Conservation (phyloP, 192 early-diverging fungal species). For the Diversispora epigaea region DNA sequence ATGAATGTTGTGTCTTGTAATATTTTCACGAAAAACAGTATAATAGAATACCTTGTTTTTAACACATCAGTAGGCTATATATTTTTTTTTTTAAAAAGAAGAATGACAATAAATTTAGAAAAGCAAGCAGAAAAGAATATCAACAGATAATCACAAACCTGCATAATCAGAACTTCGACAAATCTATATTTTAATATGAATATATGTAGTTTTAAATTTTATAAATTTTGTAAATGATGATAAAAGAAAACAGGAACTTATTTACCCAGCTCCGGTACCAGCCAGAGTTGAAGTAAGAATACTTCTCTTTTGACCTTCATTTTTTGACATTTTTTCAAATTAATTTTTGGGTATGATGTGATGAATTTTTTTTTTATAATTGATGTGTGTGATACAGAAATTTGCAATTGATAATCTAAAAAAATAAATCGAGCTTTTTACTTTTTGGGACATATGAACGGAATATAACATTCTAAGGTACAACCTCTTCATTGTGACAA, state of each 20-base stretch:
- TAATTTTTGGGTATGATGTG: neutral
- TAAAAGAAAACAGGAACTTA: too few species aligned
- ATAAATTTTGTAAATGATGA: neutral
- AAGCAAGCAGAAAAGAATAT: neutral
- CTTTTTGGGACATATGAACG: too few species aligned
- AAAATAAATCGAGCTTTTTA: too few species aligned
- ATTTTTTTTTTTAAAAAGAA: neutral
- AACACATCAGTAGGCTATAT: conserved; percentile 48
- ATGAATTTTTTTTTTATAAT: neutral
- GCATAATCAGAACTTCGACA: conserved; percentile 44
- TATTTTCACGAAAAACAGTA: neutral
- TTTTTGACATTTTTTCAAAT: neutral
- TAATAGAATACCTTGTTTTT: conserved; percentile 34
- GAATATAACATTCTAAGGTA: too few species aligned
- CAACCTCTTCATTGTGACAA: too few species aligned
- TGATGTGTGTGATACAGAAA: neutral
- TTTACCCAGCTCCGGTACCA: conserved; percentile 42
- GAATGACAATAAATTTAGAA: neutral
- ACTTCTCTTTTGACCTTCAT: neutral
- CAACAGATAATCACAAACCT: conserved; percentile 29
- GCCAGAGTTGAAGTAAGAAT: conserved; percentile 43
- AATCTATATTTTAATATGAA: neutral
- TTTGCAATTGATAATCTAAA: too few species aligned
- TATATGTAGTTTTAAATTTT: neutral
- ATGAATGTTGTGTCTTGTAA: neutral